Conservation (phyloP, 1,284 basidiomycete genomes). For the Stygiomarasmius scandens region DNA sequence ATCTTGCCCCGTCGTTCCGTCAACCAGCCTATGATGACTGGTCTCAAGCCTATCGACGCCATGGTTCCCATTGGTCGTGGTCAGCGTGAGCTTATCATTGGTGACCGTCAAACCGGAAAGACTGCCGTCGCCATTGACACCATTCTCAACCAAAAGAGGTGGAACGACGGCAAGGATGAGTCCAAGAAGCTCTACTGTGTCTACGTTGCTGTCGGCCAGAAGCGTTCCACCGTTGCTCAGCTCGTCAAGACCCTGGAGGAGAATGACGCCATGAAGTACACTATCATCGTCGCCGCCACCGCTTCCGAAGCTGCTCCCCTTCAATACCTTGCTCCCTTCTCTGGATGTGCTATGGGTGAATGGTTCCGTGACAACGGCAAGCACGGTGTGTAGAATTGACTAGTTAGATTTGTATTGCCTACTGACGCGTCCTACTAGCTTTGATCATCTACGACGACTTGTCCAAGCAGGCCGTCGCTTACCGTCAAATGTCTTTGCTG, state of each 20-base stretch:
- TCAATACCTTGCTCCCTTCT: conserved; percentile 99
- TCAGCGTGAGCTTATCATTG: conserved; percentile 99
- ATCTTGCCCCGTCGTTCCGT: conserved; percentile 99
- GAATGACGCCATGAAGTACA: conserved; percentile 99
- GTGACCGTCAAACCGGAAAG: conserved; percentile 99
- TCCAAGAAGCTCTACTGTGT: conserved; percentile 99
- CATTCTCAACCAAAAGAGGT: conserved; percentile 99
- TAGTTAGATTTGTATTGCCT: conserved; percentile 16
- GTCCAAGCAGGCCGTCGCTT: conserved; percentile 99
- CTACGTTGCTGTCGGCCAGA: conserved; percentile 99
- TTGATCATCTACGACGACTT: conserved; percentile 99
- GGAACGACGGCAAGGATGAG: conserved; percentile 98
- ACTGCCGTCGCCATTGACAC: conserved; percentile 99
- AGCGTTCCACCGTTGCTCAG: conserved; percentile 99
- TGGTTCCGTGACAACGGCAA: conserved; percentile 99
- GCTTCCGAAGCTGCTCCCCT: conserved; percentile 98
- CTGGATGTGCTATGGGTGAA: conserved; percentile 99
- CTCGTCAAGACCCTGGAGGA: conserved; percentile 99
- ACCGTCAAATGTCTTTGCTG: conserved; percentile 99
- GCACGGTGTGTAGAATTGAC: conserved; percentile 58
- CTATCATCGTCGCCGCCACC: conserved; percentile 98
- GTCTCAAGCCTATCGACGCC: conserved; percentile 99
- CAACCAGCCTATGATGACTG: conserved; percentile 99
- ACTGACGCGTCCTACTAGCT: conserved; percentile 46
- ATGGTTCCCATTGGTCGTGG: conserved; percentile 99